Evolutionary conservation across 441 rosid species (phyloP), one percentile per base, ranked within the genome.

Genomic region (Arabidopsis hybrid): DNA sequence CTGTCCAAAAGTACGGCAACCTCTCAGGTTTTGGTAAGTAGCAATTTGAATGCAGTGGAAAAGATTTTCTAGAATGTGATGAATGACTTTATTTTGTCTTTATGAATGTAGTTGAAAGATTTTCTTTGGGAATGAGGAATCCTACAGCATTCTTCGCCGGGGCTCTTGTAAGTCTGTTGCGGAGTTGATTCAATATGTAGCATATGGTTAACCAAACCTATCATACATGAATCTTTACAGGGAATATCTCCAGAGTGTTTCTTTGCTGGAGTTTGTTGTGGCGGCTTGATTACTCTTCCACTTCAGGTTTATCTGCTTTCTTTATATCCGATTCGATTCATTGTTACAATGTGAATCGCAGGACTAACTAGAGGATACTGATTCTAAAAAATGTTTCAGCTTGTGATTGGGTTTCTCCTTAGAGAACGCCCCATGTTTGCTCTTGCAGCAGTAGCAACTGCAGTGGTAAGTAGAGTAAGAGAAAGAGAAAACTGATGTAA

Each of bases 201-300:
- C 16, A 9, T 16, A 50, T 53, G 46, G 69, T 16, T 56, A 26
- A 29, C 16, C 29, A 39, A 43, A 47, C 32, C 1, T 64, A 16
- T 35, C 13, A 5, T 35, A 43, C 34, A 39, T 67, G 69, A 29
- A 17, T 1, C 18, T 34, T 51, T 55, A 69, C 81, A 86, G 92
- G 89, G 95, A 64, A 76, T 86, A 80, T 82, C 90, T 81, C 96
- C 96, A 8, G 94, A 87, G 55, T 83, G 80, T 78, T 93, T 91
- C 82, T 91, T 93, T 71, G 93, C 89, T 49, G 97, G 98, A 79
- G 98, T 93, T 74, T 93, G 98, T 73, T 84, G 91, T 50, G 96
- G 97, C 17, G 89, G 97, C 60, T 83, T 93, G 86, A 75, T 93
- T 71, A 93, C 97, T 72, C 93, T 93, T 76, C 91, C 91, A 4